Base-by-base conservation (phyloP, 1,284 basidiomycete genomes). In the Paramarasmius palmivorus region DNA sequence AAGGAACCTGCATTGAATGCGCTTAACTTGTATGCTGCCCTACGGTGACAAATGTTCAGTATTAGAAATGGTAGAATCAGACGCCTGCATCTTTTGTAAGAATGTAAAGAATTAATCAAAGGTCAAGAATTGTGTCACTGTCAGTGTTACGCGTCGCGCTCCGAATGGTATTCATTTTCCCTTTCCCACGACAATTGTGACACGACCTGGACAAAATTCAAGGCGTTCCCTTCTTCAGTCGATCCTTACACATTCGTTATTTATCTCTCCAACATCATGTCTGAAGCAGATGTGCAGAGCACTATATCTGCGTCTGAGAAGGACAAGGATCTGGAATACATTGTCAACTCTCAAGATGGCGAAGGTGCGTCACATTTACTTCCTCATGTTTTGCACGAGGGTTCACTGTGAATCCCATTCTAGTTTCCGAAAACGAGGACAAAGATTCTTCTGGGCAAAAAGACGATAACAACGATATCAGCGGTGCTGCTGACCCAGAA, bases 1-100 rank as follows among this genome's bases (percentile, higher is more conserved):
- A 76, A 77, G n/a, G 91, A 93, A 67, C 88, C 90, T 4, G 81
- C 83, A 10, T 67, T 93, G 59, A 82, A 86, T 57, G 88, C 81
- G 2, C 71, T 93, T 61, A 93, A 93, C 65, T 60, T 92, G 62
- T 83, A 84, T 62, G 82, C 86, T 17, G 68, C 72, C 41, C 60
- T 77, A 50, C 38, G 20, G 32, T 58, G 26, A 52, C 20, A 38
- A 20, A 25, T 10, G 22, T 52, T 9, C 4, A 45, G 25, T 32
- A 17, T 26, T 20, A 9, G 4, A 7, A 17, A 37, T 45, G 10
- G 15, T 26, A 19, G 22, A 19, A n/a, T n/a, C n/a, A n/a, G n/a
- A n/a, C n/a, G n/a, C n/a, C n/a, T n/a, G n/a, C n/a, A n/a, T n/a
- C n/a, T n/a, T n/a, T n/a, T n/a, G n/a, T n/a, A n/a, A 32, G 19